phyloP scores from a whole-genome alignment of 169 alveolate species.

The Plasmodium cynomolgi region DNA sequence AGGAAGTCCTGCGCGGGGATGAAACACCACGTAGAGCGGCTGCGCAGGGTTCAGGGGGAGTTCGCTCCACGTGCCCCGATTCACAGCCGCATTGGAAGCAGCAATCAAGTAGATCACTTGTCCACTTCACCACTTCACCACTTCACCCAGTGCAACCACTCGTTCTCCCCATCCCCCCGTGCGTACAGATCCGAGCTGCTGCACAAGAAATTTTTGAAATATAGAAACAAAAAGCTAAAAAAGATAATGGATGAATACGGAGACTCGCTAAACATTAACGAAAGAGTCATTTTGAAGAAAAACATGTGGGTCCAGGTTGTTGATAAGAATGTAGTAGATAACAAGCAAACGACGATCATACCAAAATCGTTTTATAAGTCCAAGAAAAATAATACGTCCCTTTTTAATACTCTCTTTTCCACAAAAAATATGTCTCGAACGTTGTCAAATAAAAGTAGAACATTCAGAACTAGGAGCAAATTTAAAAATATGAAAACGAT shows the following conservation, averaged over 20 bases:
- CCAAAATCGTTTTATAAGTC: constrained; percentile 73
- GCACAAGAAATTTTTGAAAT: constrained; percentile 53
- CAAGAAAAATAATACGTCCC: constrained; percentile 54
- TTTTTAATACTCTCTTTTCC: constrained; percentile 44
- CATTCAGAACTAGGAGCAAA: constrained; percentile 52
- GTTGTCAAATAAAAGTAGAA: constrained; percentile 71
- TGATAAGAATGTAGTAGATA: constrained; percentile 48
- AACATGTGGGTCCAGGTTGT: constrained; percentile 74
- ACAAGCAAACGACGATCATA: constrained; percentile 67
- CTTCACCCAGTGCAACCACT: neutral
- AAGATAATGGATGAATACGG: constrained; percentile 71
- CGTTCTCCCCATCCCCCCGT: neutral
- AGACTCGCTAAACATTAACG: constrained; percentile 59
- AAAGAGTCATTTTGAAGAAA: constrained; percentile 60
- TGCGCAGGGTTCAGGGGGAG: neutral
- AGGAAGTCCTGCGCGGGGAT: neutral
- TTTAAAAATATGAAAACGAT: constrained; percentile 62
- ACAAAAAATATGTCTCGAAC: constrained; percentile 67
- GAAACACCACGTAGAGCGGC: neutral
- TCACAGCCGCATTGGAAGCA: neutral
- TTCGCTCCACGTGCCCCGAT: neutral
- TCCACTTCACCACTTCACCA: neutral
- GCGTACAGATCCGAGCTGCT: constrained; percentile 40
- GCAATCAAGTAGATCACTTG: neutral
- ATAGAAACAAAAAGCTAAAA: constrained; percentile 64